Evolutionary conservation across 2,329 filamentous ascomycete species (phyloP).

Genomic region (Fusarium clavum): DNA sequence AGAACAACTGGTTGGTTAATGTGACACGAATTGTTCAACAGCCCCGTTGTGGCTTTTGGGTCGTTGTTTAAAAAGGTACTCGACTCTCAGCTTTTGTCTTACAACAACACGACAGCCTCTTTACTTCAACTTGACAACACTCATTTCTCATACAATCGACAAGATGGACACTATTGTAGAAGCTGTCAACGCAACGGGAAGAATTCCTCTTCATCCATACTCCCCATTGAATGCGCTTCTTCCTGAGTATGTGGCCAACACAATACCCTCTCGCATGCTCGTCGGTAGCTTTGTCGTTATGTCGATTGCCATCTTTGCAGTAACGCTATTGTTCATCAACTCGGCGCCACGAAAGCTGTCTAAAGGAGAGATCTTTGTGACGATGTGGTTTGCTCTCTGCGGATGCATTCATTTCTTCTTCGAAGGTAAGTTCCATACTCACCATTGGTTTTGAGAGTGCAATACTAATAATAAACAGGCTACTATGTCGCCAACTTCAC

Average conservation of each 20-base stretch:
- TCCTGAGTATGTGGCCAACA: slow-evolving; percentile 73
- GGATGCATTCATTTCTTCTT: slow-evolving; percentile 61
- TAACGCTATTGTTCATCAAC: slow-evolving; percentile 66
- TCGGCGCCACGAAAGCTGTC: slow-evolving; percentile 64
- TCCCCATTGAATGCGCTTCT: slow-evolving; percentile 75
- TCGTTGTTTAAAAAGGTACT: not conserved
- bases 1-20: not conserved
- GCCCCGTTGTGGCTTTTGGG: not conserved
- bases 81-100: not conserved
- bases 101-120: not conserved
- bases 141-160: not conserved
- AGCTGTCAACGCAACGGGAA: slow-evolving; percentile 14
- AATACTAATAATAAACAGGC: slow-evolving; percentile 47
- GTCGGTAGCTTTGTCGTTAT: slow-evolving; percentile 69
- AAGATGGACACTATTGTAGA: slow-evolving; percentile 31
- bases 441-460: rapidly evolving
- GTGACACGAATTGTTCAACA: not conserved
- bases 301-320: slow-evolving; percentile 66
- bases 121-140: not conserved
- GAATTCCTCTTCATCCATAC: slow-evolving; percentile 69
- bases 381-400: slow-evolving; percentile 83
- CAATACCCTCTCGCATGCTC: slow-evolving; percentile 68
- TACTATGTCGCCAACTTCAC: slow-evolving; percentile 61
- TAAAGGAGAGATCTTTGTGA: slow-evolving; percentile 65
- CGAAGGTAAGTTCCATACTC: slow-evolving; percentile 49